Evolutionary conservation across 495 filamentous ascomycete genomes (phyloP), one percentile per base, ranked within the genome.

Genomic region (Glutinoglossum americanum): DNA sequence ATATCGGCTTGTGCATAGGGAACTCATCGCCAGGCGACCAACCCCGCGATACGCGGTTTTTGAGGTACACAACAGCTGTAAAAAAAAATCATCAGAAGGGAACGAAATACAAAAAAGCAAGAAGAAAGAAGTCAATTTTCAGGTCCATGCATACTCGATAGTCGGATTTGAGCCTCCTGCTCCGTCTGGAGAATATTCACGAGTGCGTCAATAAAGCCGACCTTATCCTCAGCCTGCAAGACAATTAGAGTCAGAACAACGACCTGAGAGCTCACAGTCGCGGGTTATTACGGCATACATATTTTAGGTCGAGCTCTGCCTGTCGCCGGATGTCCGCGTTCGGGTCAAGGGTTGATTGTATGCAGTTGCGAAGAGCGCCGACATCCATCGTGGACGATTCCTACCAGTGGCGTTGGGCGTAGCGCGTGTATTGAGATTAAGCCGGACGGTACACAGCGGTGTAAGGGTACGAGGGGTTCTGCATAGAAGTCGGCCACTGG

Each of bases 31-130:
- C 75, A 51, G 77, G 79, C 35, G 82, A 74, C 92, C 92, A 98
- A 57, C 85, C 88, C 64, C 89, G 82, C 66, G 80, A 87, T 66
- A 95, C 84, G 64, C 89, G 83, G 69, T 97, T 95, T 74, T 98
- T 98, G 65, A 98, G 77, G 70, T 97, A 98, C 59, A 98, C 84
- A 66, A 89, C 93, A 62, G 90, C 92, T 98, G 30, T 9, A 66
- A 30, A 5, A 64, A 53, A 44, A 59, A 53, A 54, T 56, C 53
- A 59, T 54, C 8, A 37, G 51, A 39, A 28, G 19, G 54, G 35
- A 60, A 44, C 54, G 37, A 51, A 57, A 56, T 55, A 39, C 44
- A 37, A 55, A 49, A 27, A 47, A 56, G 30, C 51, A 51, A 61
- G 49, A 44, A 28, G 21, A 35, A 45, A n/a, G 21, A 47, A 54